Base-by-base conservation (phyloP, 106 monocot species). In the Amphibolis antarctica region DNA sequence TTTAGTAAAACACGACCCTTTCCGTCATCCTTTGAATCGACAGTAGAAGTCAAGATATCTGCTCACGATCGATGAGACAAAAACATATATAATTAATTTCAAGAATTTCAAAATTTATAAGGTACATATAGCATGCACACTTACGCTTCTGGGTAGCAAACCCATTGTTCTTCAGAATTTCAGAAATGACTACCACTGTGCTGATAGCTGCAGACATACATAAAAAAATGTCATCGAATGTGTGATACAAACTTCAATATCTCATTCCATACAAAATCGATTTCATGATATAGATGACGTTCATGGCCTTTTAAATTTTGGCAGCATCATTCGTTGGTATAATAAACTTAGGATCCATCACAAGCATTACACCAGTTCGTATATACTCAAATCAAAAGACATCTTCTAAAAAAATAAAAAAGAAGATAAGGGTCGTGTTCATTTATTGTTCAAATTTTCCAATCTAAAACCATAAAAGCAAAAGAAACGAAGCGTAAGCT, bases 151-250 rank as follows among this genome's bases (percentile, higher is more conserved):
- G 69, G 9, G 66, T 70, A 24, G 79, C 74, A 1, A 70, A 59
- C 10, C 75, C 79, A 42, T 59, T 61, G 46, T 74, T 70, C 62
- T 79, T 79, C 66, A 79, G 59, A 53, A 79, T 74, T 44, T 74
- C 74, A 69, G 79, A 55, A 53, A 79, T 60, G 4, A 52, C 68
- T 18, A 79, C 79, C 31, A 75, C 74, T 18, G 74, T 79, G 6
- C 74, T 69, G 25, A 79, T 74, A 60, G 73, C 79, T 79, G 72
- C 43, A 59, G 18, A 31, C 1, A 30, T 15, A 3, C 13, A 49
- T n/a, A 5, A 48, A 9, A 4, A 48, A 48, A 18, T 9, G 12
- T 48, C 14, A 18, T 48, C 4, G 12, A 54, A 1, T 13, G 1
- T 36, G 4, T 36, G 2, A 36, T 4, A 2, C 36, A 36, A 36